phyloP scores from a whole-genome alignment of 176 grass and related monocot species.

The Hordeum marinum region DNA sequence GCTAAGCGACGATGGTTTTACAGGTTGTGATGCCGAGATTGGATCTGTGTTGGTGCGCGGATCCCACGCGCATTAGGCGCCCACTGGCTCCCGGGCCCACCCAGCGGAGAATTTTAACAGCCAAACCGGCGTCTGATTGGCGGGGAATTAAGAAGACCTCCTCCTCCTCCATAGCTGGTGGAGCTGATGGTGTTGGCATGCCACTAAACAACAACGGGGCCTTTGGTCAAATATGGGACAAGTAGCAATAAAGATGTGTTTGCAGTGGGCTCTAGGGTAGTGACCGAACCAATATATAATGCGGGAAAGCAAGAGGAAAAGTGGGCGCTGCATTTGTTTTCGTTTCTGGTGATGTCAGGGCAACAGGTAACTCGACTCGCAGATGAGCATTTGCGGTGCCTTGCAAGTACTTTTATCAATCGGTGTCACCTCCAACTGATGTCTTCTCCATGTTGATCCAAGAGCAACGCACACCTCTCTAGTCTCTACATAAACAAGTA shows the following conservation, averaged over 20 bases:
- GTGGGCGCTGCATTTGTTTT: conserved; percentile 28
- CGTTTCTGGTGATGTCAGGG: conserved; percentile 30
- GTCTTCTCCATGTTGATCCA: conserved; percentile 18
- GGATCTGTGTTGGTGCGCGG: conserved; percentile 33
- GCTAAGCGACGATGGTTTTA: conserved; percentile 15
- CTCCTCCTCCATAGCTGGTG: conserved; percentile 33
- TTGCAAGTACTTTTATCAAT: conserved; percentile 13
- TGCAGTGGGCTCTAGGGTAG: conserved; percentile 33
- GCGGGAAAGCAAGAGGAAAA: conserved; percentile 20
- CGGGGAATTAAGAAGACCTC: conserved; percentile 19
- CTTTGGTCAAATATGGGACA: conserved; percentile 43
- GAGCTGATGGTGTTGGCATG: conserved; percentile 41
- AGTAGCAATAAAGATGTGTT: conserved; percentile 30
- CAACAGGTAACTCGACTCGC: background rate
- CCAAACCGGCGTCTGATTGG: conserved; percentile 36
- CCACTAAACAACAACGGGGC: conserved; percentile 34
- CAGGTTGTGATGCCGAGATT: conserved; percentile 19
- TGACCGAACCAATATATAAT: conserved; percentile 45
- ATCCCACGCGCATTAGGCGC: conserved; percentile 22
- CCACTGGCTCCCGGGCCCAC: conserved; percentile 21
- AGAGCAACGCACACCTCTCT: conserved; percentile 11
- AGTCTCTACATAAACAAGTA: conserved; percentile 18
- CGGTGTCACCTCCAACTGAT: conserved; percentile 37
- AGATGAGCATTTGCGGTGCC: conserved; percentile 28
- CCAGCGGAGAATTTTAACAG: conserved; percentile 20